Conservation (phyloP, 441 rosid species). For the Mallotus repandus region DNA sequence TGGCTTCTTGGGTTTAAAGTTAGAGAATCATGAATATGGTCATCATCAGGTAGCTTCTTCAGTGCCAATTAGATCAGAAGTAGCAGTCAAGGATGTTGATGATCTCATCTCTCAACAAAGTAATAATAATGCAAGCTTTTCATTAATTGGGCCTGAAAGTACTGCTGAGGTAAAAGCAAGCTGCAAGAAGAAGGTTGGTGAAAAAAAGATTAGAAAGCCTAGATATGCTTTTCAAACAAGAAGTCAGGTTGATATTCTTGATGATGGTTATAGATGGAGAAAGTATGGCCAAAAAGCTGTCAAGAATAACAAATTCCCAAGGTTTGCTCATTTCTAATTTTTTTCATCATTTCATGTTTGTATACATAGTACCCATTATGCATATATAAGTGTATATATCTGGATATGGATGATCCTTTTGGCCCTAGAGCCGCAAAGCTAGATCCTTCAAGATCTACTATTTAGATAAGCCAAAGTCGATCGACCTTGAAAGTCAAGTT, state of each 20-base stretch:
- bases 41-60: background rate
- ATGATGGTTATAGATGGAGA: conserved; percentile 57
- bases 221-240: conserved; percentile 58
- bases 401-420: too few relatives aligned
- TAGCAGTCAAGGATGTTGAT: background rate
- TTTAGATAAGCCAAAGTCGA: background rate
- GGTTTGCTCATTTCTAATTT: conserved; percentile 26
- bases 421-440: conserved; percentile 7
- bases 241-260: conserved; percentile 56
- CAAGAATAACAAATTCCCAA: conserved; percentile 56
- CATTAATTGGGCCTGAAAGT: conserved; percentile 6
- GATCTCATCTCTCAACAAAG: background rate
- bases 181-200: conserved; percentile 23
- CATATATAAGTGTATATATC: background rate
- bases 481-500: too few relatives aligned
- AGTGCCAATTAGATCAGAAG: background rate
- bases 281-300: conserved; percentile 61
- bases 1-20: conserved; percentile 33
- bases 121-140: conserved; percentile 5
- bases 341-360: background rate
- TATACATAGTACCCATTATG: background rate
- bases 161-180: conserved; percentile 2
- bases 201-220: conserved; percentile 41
- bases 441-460: conserved; percentile 17
- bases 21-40: conserved; percentile 6